Evolutionary conservation across 768 basidiomycete species (phyloP).

Genomic region (Psilocybe cubensis): DNA sequence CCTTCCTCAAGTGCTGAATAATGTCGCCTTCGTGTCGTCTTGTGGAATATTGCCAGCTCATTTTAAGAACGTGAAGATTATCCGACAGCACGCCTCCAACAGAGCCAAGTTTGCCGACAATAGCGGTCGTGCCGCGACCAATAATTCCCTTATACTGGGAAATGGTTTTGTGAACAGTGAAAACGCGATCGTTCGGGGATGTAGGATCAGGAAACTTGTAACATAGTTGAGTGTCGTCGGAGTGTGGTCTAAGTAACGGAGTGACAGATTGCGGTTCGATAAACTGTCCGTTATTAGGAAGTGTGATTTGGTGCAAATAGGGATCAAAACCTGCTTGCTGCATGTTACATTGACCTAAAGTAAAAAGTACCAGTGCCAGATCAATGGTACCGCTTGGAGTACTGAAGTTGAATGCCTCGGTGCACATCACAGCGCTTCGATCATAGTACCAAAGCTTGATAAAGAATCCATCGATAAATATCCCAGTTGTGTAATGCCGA

Average conservation of each 20-base stretch:
- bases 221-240: neutral
- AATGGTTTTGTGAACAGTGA: neutral
- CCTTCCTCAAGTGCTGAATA: neutral
- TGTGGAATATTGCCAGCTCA: neutral
- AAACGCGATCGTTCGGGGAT: neutral
- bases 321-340: no score
- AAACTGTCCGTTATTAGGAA: no score
- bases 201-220: neutral
- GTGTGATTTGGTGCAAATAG: no score
- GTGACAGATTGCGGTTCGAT: no score
- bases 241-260: no score
- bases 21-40: no score
- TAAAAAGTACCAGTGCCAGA: no score
- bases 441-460: neutral
- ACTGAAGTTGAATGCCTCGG: no score
- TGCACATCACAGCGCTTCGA: neutral
- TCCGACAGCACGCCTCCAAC: neutral
- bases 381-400: no score
- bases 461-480: neutral
- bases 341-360: no score
- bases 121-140: neutral
- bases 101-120: neutral
- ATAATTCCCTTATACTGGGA: neutral
- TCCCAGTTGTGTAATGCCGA: neutral
- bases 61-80: no score